Evolutionary conservation across 1,139 yeast species (phyloP).

Genomic region (Blastobotrys buckinghamii): DNA sequence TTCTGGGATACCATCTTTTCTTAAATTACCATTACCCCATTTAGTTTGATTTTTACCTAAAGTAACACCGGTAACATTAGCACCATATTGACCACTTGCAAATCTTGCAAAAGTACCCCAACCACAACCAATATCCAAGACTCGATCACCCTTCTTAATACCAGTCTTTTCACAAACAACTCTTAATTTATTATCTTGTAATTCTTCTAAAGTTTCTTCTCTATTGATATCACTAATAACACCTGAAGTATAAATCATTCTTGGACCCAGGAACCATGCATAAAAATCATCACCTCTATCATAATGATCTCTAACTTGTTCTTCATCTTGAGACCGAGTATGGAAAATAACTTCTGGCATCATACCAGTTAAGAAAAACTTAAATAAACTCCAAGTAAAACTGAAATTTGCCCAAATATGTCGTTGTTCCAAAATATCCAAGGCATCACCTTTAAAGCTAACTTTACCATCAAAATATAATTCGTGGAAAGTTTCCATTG

Average conservation of each 20-base stretch:
- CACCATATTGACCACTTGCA: constrained; percentile 80
- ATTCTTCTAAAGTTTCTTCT: constrained; percentile 76
- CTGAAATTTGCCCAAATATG: constrained; percentile 88
- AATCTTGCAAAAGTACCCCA: constrained; percentile 93
- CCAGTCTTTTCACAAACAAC: constrained; percentile 84
- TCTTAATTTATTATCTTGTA: constrained; percentile 87
- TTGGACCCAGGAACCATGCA: constrained; percentile 89
- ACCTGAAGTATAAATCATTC: constrained; percentile 93
- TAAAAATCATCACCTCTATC: constrained; percentile 97
- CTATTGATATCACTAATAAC: constrained; percentile 62
- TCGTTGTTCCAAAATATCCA: constrained; percentile 77
- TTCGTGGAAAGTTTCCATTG: constrained; percentile 91
- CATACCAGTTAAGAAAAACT: constrained; percentile 79
- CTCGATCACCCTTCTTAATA: constrained; percentile 61
- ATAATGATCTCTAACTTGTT: constrained; percentile 91
- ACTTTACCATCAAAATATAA: constrained; percentile 80
- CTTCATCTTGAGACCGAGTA: constrained; percentile 91
- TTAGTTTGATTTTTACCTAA: constrained; percentile 86
- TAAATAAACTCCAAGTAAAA: constrained; percentile 73
- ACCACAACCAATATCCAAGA: constrained; percentile 89
- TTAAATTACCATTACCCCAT: constrained; percentile 74
- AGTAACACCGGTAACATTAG: constrained; percentile 83
- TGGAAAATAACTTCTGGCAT: constrained; percentile 91
- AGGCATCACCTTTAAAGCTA: constrained; percentile 79
- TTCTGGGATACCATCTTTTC: constrained; percentile 58